Evolutionary conservation across 108 stramenopile genomes (phyloP).

Genomic region (Pseudonitzschia delicatissima): DNA sequence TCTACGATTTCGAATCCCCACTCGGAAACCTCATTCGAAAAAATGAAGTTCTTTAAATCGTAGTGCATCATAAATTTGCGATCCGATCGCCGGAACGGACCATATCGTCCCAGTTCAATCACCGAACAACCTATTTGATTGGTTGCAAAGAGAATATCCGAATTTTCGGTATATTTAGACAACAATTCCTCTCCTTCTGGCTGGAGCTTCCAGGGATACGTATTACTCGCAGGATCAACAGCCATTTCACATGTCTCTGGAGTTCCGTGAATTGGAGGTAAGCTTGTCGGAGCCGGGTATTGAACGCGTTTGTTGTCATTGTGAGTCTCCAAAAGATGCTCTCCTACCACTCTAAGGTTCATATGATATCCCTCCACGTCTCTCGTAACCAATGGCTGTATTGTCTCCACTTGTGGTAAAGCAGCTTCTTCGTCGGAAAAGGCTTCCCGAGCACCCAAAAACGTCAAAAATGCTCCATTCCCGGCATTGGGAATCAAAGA

Average conservation of each 20-base stretch:
- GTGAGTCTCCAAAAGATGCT: slow-evolving; percentile 40
- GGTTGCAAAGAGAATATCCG: slow-evolving; percentile 16
- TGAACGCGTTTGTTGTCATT: too few relatives aligned
- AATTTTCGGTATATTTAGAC: slow-evolving; percentile 19
- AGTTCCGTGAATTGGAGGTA: slow-evolving; percentile 9
- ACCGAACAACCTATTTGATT: slow-evolving; percentile 19
- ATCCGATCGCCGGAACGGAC: slow-evolving; percentile 47
- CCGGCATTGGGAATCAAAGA: slow-evolving; percentile 65
- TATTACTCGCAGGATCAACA: slow-evolving; percentile 1
- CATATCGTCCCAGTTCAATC: slow-evolving; percentile 67
- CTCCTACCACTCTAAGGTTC: slow-evolving; percentile 41
- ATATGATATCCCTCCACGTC: slow-evolving; percentile 25
- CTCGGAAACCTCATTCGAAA: slow-evolving; percentile 32
- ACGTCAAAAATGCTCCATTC: slow-evolving; percentile 67
- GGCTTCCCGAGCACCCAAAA: slow-evolving; percentile 53
- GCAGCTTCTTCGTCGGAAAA: slow-evolving; percentile 12
- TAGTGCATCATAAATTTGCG: slow-evolving; percentile 49
- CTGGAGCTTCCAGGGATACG: slow-evolving; percentile 4
- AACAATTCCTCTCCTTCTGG: not conserved
- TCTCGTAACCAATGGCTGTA: slow-evolving; percentile 23
- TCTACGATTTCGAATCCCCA: slow-evolving; percentile 38
- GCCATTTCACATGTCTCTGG: not conserved
- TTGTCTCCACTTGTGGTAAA: not conserved
- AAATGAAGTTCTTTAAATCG: slow-evolving; percentile 58
- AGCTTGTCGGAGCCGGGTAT: slow-evolving; percentile 28